Base-by-base conservation (phyloP, 2,329 filamentous ascomycete species). In the Arachnomyces sp. region DNA sequence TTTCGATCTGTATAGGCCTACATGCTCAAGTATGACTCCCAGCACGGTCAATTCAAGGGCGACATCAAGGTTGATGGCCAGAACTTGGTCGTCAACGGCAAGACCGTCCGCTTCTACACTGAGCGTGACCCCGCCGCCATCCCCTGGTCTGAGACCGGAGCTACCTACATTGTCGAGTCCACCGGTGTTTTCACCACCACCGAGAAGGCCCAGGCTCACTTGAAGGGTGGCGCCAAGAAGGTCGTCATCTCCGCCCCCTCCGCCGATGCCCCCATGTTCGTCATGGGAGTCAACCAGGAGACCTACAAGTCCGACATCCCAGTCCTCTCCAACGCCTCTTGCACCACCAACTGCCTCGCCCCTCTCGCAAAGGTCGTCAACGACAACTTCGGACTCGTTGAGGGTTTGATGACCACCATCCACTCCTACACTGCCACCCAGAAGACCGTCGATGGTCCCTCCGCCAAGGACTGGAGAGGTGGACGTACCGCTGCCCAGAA, bases 351-450 rank as follows among this genome's bases (percentile, higher is more conserved):
- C 86, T 96, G 92, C 82, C 75, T 98, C 72, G 92, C 92, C 70
- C 92, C 92, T 67, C 84, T 98, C 53, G 92, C 92, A 76, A 98
- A 96, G 85, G 88, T 96, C 64, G 81, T 98, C 75, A 76, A 98
- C 81, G 90, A 96, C 79, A 93, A 95, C 72, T 98, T 83, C 77
- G 82, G 77, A 70, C 92, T 98, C 67, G 72, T 95, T 63, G 92
- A 98, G 81, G 92, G 90, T 79, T 82, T 96, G 61, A 98, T 98
- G 92, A 96, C 92, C 73, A 98, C 92, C 57, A 81, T 96, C 70
- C 92, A 98, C 84, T 95, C 92, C 61, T 96, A 96, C 84, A 96
- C 92, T 60, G 92, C 92, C 62, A 96, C 92, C 69, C 92, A 96
- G 79, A 95, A 95, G 86, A 94, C 89, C 61, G 92, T 96, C 61